Conservation (phyloP, 805 yeast species). For the Cyberlindnera sargentensis region DNA sequence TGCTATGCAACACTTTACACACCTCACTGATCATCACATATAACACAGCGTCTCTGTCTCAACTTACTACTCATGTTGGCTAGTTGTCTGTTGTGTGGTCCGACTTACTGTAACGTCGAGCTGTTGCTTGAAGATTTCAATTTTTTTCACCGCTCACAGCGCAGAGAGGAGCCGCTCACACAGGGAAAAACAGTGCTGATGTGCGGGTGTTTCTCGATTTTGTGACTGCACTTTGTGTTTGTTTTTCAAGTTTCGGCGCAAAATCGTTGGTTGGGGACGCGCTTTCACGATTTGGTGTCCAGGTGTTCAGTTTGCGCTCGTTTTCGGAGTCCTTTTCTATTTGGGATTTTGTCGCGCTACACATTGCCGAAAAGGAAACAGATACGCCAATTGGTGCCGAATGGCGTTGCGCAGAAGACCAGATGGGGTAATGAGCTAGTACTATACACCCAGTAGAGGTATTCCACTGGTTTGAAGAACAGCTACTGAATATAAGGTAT, state of each 20-base stretch:
- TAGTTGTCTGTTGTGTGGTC: conserved; percentile 6
- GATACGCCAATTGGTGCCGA: no score
- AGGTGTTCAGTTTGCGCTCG: neutral
- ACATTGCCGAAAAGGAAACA: no score
- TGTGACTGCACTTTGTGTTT: neutral
- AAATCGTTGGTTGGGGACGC: neutral
- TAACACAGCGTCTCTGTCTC: conserved; percentile 5
- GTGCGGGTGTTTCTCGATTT: no score
- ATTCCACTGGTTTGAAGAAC: no score
- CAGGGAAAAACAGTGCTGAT: neutral
- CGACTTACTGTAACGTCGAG: neutral
- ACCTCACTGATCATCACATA: no score
- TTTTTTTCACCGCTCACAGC: conserved; percentile 2
- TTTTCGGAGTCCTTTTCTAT: no score
- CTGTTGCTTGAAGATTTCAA: conserved; percentile 2
- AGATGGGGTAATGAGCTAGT: no score
- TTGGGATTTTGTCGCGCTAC: no score
- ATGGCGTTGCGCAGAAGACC: no score
- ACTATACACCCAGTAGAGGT: no score
- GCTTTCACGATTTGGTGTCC: neutral
- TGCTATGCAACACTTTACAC: no score
- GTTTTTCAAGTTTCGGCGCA: neutral
- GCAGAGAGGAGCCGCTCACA: neutral
- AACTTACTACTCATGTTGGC: conserved; percentile 71
- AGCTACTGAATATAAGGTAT: no score